These are phyloP conservation scores for Geotrichum klebahnii DNA, from an alignment of 1,139 yeast species.

Conservation along the genomic window DNA sequence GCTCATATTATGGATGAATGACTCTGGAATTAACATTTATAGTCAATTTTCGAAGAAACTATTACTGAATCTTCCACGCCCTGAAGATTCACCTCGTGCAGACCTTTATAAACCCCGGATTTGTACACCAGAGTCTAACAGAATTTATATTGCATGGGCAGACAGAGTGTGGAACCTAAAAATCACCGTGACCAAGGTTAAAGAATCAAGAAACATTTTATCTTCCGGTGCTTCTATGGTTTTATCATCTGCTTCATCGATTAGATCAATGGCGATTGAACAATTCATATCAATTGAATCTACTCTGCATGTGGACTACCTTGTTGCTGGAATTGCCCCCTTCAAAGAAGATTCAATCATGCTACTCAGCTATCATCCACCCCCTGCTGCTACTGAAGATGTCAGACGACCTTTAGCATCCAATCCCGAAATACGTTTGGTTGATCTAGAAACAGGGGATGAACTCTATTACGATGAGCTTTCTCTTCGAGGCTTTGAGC, in stretches of 20 bases:
- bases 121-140: constrained; percentile 60
- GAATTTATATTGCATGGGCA: constrained; percentile 80
- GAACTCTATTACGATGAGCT: constrained; percentile 83
- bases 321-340: constrained; percentile 74
- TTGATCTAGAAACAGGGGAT: constrained; percentile 62
- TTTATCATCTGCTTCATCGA: constrained; percentile 22
- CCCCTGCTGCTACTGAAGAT: constrained; percentile 29
- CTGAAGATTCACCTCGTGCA: constrained; percentile 60
- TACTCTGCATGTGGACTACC: constrained; percentile 51
- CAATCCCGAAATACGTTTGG: constrained; percentile 68
- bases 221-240: constrained; percentile 29
- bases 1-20: constrained; percentile 78
- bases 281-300: constrained; percentile 56
- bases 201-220: constrained; percentile 10
- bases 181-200: constrained; percentile 33
- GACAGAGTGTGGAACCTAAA: constrained; percentile 69
- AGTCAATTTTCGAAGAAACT: constrained; percentile 27
- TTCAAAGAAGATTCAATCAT: constrained; percentile 45
- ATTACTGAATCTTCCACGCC: constrained; percentile 54
- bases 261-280: constrained; percentile 39
- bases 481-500: constrained; percentile 49
- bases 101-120: constrained; percentile 83
- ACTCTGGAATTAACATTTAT: constrained; percentile 57
- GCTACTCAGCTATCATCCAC: constrained; percentile 42
- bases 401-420: constrained; percentile 25